Evolutionary conservation across 305 asterid genomes (phyloP).

Genomic region (Withania somnifera): DNA sequence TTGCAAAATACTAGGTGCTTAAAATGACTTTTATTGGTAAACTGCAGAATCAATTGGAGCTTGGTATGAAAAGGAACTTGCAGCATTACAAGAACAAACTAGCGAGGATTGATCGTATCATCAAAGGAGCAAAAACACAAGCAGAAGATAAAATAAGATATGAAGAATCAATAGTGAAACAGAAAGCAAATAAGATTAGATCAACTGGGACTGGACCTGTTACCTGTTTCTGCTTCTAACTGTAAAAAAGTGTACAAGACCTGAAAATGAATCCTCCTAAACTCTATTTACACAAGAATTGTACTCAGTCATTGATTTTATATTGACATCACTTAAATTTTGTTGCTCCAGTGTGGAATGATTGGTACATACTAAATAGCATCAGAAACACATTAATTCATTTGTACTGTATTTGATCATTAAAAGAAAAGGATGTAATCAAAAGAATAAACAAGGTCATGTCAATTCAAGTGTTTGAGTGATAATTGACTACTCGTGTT

Average conservation of each 20-base stretch:
- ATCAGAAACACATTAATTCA: not conserved
- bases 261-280: not conserved
- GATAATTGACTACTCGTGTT: not conserved
- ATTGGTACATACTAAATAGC: not conserved
- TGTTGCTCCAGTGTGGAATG: not conserved
- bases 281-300: not conserved
- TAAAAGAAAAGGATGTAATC: not conserved
- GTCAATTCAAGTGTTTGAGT: not conserved
- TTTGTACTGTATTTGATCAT: not conserved
- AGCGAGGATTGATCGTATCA: conserved; percentile 39
- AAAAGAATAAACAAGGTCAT: too few relatives aligned
- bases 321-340: not conserved
- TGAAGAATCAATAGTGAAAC: conserved; percentile 36
- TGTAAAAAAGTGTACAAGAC: too few relatives aligned
- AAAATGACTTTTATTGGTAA: not conserved
- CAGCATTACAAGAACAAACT: conserved; percentile 47
- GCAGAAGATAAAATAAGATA: conserved; percentile 39
- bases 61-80: conserved; percentile 30
- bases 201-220: conserved; percentile 29
- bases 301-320: not conserved
- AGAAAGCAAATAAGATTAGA: conserved; percentile 40
- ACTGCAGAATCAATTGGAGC: conserved; percentile 39
- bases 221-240: conserved; percentile 45
- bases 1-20: not conserved
- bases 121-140: conserved; percentile 38